These are phyloP conservation scores for Marasmius fiardii DNA, from an alignment of 1,284 basidiomycete genomes.

Conservation along the genomic window DNA sequence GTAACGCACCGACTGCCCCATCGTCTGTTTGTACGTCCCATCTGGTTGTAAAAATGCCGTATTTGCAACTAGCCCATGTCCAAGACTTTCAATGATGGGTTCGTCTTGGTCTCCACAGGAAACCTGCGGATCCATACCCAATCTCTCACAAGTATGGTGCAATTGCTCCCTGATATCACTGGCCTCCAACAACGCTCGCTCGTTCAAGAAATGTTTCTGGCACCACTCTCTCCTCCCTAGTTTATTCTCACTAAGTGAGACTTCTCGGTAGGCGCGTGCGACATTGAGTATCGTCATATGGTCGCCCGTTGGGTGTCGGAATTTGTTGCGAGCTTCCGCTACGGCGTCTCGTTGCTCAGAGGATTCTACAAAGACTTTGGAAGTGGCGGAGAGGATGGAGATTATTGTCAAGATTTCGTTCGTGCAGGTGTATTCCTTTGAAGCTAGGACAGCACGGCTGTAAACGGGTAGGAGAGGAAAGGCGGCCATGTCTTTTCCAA, in stretches of 20 bases:
- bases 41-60: conserved; percentile 82
- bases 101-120: conserved; percentile 58
- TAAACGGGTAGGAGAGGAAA: conserved; percentile 86
- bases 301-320: conserved; percentile 84
- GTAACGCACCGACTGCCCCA: conserved; percentile 80
- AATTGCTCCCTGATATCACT: conserved; percentile 83
- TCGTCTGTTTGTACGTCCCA: conserved; percentile 80
- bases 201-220: conserved; percentile 79
- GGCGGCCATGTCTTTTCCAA: conserved; percentile 77
- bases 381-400: conserved; percentile 74
- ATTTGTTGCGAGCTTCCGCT: conserved; percentile 68
- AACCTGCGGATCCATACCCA: conserved; percentile 57
- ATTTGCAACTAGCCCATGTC: conserved; percentile 78
- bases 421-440: conserved; percentile 68
- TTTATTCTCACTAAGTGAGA: conserved; percentile 43
- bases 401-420: conserved; percentile 77
- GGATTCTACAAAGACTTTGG: conserved; percentile 71
- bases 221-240: conserved; percentile 73
- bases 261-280: conserved; percentile 75
- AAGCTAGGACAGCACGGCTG: conserved; percentile 73
- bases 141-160: conserved; percentile 57
- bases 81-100: conserved; percentile 62
- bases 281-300: conserved; percentile 88
- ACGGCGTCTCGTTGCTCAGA: conserved; percentile 71
- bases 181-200: conserved; percentile 83